Conservation (phyloP, 140 eudicot genomes). For the Senecio squalidus region DNA sequence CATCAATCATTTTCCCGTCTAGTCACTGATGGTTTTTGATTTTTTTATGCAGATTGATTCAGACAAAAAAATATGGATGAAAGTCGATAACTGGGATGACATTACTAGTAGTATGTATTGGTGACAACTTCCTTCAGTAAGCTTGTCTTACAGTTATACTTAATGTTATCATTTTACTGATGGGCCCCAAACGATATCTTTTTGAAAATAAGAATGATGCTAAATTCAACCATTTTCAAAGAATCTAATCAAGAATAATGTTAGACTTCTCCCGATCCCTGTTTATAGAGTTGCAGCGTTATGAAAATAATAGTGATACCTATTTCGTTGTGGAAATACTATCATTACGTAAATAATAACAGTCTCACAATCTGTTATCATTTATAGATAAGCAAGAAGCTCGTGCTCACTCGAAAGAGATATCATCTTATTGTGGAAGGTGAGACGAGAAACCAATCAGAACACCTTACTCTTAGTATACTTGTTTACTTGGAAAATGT, state of each 20-base stretch:
- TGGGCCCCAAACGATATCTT: background rate
- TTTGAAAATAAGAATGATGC: background rate
- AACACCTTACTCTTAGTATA: background rate
- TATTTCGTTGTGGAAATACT: background rate
- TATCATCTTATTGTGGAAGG: conserved; percentile 97
- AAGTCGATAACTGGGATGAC: conserved; percentile 74
- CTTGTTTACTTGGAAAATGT: conserved; percentile 1
- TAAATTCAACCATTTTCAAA: background rate
- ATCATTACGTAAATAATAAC: background rate
- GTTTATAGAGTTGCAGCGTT: background rate
- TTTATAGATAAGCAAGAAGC: conserved; percentile 90
- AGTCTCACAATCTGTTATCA: conserved; percentile 11
- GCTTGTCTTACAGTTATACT: conserved; percentile 23
- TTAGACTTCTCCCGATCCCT: background rate
- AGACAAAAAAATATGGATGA: conserved; percentile 54
- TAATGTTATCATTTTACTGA: background rate
- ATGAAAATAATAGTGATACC: background rate
- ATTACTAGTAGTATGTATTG: conserved; percentile 58
- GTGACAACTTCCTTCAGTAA: conserved; percentile 33
- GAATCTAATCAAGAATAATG: background rate
- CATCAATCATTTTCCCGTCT: conserved; percentile 3
- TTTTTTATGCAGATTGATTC: conserved; percentile 57
- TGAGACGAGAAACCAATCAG: conserved; percentile 23
- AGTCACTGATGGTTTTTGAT: conserved; percentile 16
- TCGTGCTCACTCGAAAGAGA: conserved; percentile 84